Evolutionary conservation across 495 filamentous ascomycete species (phyloP).

Genomic region (Cladorrhinum samala): DNA sequence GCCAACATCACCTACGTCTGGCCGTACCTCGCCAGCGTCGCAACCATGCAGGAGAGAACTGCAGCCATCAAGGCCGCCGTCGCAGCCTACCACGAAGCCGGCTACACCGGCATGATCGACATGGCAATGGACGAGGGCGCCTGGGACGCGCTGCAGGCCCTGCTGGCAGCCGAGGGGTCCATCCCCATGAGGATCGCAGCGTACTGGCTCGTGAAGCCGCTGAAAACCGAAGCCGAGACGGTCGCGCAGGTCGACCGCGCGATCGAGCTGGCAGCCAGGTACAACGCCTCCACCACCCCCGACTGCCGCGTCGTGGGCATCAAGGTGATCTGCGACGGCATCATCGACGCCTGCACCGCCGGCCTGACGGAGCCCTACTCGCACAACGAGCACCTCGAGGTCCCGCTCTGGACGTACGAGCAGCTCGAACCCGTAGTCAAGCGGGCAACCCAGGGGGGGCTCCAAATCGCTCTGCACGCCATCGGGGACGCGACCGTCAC

Average conservation of each 20-base stretch:
- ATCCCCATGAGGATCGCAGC: conserved; percentile 54
- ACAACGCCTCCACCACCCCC: conserved; percentile 41
- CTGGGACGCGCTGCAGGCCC: conserved; percentile 51
- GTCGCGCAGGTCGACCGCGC: conserved; percentile 53
- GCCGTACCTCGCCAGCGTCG: conserved; percentile 50
- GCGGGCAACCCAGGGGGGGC: conserved; percentile 45
- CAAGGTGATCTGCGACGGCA: conserved; percentile 64
- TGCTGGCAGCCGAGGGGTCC: conserved; percentile 32
- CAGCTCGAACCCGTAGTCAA: conserved; percentile 50
- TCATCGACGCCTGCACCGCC: conserved; percentile 62
- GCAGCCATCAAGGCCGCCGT: conserved; percentile 46
- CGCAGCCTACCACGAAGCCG: conserved; percentile 45
- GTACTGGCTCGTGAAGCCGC: conserved; percentile 56
- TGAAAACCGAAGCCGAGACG: conserved; percentile 34
- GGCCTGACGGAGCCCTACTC: conserved; percentile 55
- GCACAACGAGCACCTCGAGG: conserved; percentile 37
- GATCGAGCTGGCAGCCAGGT: conserved; percentile 45
- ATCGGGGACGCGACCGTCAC: conserved; percentile 56
- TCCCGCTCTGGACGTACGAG: conserved; percentile 51
- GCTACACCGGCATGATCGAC: conserved; percentile 60
- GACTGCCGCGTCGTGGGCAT: conserved; percentile 57
- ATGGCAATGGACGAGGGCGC: conserved; percentile 64
- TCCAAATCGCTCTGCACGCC: conserved; percentile 61
- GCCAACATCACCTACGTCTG: conserved; percentile 52
- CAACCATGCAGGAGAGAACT: conserved; percentile 47